Evolutionary conservation across 495 filamentous ascomycete species (phyloP), one percentile per base, ranked within the genome.

Genomic region (Aspergillus heteromorphus): DNA sequence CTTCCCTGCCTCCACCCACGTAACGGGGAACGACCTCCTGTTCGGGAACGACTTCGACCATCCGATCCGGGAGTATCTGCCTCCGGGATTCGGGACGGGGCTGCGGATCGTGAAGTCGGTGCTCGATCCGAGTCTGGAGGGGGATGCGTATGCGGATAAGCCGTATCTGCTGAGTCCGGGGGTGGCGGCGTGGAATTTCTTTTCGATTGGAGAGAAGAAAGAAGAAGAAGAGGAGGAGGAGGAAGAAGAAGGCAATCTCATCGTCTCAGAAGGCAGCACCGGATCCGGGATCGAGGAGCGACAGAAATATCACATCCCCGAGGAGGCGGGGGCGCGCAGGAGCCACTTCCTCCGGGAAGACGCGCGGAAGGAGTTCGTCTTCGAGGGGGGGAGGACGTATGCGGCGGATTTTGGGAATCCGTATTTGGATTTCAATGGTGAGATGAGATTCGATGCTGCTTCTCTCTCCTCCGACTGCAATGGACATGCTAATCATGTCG

Each of bases 31-130:
- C 19, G 86, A 90, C 50, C 79, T 97, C 1, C 78, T 96, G 30
- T 96, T 91, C 54, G 92, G 92, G 16, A 97, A 97, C 66, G 88
- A 96, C 70, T 96, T 97, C 56, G 89, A 93, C 59, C 80, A 85
- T 21, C 88, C 92, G 0, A 89, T 98, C 53, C 82, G 89, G 36
- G 85, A 93, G 59, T 78, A 84, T n/a, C 75, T 98, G 0, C 93
- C 93, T 0, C 87, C 87, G 0, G 92, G 91, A 5, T 95, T 96
- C 66, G 79, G 78, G 47, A 82, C 86, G 0, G 89, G 89, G 0
- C 83, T 96, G 68, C 85, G 81, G 25, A 81, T 95, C 6, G 88
- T 91, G 14, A 88, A 88, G 65, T 92, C 88, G 84, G 81, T 80
- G 57, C 80, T 97, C 42, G 93, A 98, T 64, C 92, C 92, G 0